phyloP scores from a whole-genome alignment of 2,329 filamentous ascomycete species.

The Diaporthe destruens region DNA sequence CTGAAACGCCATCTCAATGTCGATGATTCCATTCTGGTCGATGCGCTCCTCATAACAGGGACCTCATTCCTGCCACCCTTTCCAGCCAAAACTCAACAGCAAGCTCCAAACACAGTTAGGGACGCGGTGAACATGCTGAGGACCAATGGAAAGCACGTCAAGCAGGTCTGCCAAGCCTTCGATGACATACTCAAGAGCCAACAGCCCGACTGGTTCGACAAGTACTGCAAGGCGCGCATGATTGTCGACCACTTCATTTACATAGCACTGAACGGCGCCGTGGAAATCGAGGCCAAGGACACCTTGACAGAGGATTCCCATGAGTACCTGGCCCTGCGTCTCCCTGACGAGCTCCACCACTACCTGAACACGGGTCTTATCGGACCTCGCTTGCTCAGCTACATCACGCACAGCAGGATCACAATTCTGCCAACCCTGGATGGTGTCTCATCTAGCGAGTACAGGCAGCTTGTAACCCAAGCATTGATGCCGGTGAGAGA shows the following conservation, averaged over 20 bases:
- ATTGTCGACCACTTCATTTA: slow-evolving; percentile 89
- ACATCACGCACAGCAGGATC: slow-evolving; percentile 84
- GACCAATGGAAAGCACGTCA: slow-evolving; percentile 76
- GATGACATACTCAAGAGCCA: slow-evolving; percentile 81
- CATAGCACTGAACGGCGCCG: slow-evolving; percentile 80
- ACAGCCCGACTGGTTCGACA: slow-evolving; percentile 83
- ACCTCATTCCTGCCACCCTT: slow-evolving; percentile 84
- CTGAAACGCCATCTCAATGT: slow-evolving; percentile 77
- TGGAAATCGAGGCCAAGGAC: slow-evolving; percentile 80
- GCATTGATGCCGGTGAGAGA: slow-evolving; percentile 82
- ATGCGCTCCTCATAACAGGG: slow-evolving; percentile 85
- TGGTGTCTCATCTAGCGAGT: slow-evolving; percentile 82
- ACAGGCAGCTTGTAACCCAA: slow-evolving; percentile 81
- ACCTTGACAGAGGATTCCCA: slow-evolving; percentile 85
- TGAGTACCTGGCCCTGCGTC: slow-evolving; percentile 88
- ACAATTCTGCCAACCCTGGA: slow-evolving; percentile 87
- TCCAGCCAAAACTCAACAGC: slow-evolving; percentile 68
- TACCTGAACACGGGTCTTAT: slow-evolving; percentile 89
- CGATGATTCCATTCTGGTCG: slow-evolving; percentile 80
- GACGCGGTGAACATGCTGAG: slow-evolving; percentile 85
- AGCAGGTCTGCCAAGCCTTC: slow-evolving; percentile 80
- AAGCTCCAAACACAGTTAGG: slow-evolving; percentile 71
- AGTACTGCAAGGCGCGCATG: slow-evolving; percentile 87
- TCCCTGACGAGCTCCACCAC: slow-evolving; percentile 90
- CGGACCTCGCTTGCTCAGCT: slow-evolving; percentile 82